These are phyloP conservation scores for Adansonia grandidieri DNA, from an alignment of 441 rosid species.

Conservation along the genomic window DNA sequence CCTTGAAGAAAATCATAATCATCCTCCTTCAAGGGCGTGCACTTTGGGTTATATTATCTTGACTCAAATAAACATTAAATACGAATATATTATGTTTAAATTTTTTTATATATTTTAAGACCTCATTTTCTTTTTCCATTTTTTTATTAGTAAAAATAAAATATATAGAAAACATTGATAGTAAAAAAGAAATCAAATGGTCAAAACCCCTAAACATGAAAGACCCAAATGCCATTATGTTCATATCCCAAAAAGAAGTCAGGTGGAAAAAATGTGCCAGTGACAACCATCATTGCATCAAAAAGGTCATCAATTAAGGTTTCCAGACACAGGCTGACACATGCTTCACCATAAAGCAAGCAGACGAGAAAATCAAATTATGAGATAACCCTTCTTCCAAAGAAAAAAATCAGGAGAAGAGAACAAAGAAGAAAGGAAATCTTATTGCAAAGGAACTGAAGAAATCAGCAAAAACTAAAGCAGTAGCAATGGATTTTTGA, in stretches of 20 bases:
- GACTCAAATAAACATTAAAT: no score
- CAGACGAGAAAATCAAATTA: neutral
- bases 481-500: constrained; percentile 52
- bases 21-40: constrained; percentile 50
- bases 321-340: neutral
- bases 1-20: constrained; percentile 78
- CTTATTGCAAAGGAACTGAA: neutral
- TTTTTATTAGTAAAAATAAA: neutral
- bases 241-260: no score
- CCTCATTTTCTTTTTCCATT: neutral
- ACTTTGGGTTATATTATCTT: constrained; percentile 20
- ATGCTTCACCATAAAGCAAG: neutral
- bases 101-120: no score
- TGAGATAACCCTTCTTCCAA: neutral
- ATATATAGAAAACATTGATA: no score
- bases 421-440: neutral
- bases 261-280: neutral
- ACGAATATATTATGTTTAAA: no score
- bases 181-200: neutral
- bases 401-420: neutral
- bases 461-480: neutral
- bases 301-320: neutral
- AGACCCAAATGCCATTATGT: neutral
- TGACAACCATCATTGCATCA: neutral
- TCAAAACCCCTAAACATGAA: neutral